Evolutionary conservation across 805 yeast genomes (phyloP).

Genomic region (Myxozyma lipomycoides): DNA sequence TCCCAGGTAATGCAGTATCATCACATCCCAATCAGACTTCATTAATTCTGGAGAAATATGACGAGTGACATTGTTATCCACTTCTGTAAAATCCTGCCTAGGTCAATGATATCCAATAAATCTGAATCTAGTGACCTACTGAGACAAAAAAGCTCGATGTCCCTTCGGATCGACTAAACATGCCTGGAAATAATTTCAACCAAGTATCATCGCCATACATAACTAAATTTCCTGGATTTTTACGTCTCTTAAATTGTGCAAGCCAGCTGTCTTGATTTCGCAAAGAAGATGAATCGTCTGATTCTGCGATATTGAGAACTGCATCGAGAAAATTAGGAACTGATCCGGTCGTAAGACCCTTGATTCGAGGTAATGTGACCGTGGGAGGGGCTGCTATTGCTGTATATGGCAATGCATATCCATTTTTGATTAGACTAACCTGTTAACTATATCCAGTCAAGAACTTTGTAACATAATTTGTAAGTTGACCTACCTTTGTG

Average conservation of each 20-base stretch:
- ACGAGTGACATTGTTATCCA: constrained; percentile 87
- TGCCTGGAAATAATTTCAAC: constrained; percentile 78
- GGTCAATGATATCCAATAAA: neutral
- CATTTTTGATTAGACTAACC: constrained; percentile 48
- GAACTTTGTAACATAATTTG: neutral
- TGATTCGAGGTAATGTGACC: constrained; percentile 88
- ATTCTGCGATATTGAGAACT: constrained; percentile 87
- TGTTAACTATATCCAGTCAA: neutral
- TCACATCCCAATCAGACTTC: constrained; percentile 64
- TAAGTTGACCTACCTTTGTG: constrained; percentile 45
- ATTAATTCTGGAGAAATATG: constrained; percentile 64
- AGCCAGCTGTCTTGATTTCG: constrained; percentile 84
- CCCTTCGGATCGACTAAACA: constrained; percentile 69
- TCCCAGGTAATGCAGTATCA: constrained; percentile 87
- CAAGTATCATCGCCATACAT: constrained; percentile 98
- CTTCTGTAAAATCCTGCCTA: constrained; percentile 74
- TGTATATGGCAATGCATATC: constrained; percentile 80
- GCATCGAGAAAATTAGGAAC: constrained; percentile 94
- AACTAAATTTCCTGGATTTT: constrained; percentile 46
- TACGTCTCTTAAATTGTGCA: constrained; percentile 49
- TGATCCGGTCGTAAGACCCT: constrained; percentile 91
- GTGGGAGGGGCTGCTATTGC: constrained; percentile 95
- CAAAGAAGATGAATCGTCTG: constrained; percentile 66
- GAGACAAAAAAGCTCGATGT: constrained; percentile 92
- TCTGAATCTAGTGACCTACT: constrained; percentile 5